Evolutionary conservation across 163 green algal species (phyloP).

Genomic region (Smithsoniella earleae): DNA sequence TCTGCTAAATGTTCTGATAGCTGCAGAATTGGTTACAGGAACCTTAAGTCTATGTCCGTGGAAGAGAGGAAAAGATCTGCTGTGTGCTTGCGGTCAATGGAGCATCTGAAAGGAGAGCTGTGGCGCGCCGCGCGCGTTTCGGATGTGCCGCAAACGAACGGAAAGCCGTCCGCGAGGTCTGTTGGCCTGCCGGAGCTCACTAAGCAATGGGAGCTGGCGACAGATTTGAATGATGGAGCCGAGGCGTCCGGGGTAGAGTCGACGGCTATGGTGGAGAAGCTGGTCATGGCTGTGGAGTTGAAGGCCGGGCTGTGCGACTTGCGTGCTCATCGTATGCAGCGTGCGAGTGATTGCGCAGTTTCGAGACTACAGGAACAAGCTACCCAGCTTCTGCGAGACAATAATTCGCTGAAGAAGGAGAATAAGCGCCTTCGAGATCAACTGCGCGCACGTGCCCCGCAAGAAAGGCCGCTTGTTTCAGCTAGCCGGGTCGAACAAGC

Average conservation of each 20-base stretch:
- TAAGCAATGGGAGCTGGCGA: no score
- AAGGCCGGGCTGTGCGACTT: constrained; percentile 13
- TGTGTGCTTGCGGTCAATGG: not conserved
- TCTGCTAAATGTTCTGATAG: no score
- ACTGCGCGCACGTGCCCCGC: no score
- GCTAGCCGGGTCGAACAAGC: no score
- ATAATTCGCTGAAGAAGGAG: not conserved
- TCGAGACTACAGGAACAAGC: not conserved
- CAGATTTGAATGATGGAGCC: no score
- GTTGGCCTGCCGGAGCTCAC: no score
- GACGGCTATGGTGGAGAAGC: not conserved
- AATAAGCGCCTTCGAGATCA: constrained; percentile 2
- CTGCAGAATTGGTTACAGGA: not conserved
- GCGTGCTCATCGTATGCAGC: not conserved
- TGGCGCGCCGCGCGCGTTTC: no score
- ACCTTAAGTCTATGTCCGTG: not conserved
- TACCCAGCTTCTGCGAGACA: constrained; percentile 4
- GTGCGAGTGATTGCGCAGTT: not conserved
- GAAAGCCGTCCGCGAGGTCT: no score
- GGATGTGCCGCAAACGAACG: no score
- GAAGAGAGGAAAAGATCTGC: not conserved
- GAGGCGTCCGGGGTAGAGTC: no score
- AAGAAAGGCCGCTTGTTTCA: no score
- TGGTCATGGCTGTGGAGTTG: constrained; percentile 7
- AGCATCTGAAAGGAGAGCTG: constrained; percentile 17